A percentile compares a stretch with the other conserved stretches of the same genome.
phyloP scores from a whole-genome alignment of 225 moss, liverwort and hornwort genomes.

The Polytrichum commune region DNA sequence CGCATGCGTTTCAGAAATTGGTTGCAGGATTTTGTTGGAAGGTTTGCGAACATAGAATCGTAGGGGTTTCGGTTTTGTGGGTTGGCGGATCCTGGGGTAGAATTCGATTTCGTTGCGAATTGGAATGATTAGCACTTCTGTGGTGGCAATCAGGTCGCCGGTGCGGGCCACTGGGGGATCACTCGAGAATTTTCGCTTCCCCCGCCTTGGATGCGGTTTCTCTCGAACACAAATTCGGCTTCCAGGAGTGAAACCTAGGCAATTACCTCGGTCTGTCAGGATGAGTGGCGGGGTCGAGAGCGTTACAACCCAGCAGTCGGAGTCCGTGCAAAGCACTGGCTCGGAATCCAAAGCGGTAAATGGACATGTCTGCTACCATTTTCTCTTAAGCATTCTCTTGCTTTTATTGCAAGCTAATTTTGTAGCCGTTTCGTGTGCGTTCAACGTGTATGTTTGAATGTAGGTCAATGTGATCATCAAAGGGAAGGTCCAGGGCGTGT shows the following conservation, averaged over 20 bases:
- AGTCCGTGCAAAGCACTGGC: conserved; percentile 11
- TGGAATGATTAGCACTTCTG: conserved; percentile 19
- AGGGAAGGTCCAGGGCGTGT: conserved; percentile 56
- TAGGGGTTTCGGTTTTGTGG: too few relatives aligned
- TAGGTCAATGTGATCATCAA: conserved; percentile 55
- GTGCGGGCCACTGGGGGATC: not conserved
- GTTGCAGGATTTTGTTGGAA: too few relatives aligned
- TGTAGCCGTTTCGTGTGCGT: not conserved
- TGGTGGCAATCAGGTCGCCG: conserved; percentile 9
- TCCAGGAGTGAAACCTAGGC: not conserved
- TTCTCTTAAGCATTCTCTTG: not conserved
- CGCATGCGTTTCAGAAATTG: too few relatives aligned
- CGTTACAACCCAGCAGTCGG: conserved; percentile 10
- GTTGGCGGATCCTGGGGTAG: not conserved
- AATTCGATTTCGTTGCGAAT: not conserved
- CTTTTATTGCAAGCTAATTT: not conserved
- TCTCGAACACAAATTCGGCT: not conserved
- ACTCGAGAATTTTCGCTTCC: not conserved
- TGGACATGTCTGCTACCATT: not conserved
- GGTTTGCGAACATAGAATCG: too few relatives aligned
- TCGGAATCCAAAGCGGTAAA: conserved; percentile 31
- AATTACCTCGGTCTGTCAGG: conserved; percentile 10
- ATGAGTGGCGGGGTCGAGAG: conserved; percentile 13
- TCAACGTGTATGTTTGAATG: conserved; percentile 9
- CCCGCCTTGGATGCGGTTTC: not conserved